Conservation (phyloP, 2,329 filamentous ascomycete species). For the Trichoderma guizhouense region DNA sequence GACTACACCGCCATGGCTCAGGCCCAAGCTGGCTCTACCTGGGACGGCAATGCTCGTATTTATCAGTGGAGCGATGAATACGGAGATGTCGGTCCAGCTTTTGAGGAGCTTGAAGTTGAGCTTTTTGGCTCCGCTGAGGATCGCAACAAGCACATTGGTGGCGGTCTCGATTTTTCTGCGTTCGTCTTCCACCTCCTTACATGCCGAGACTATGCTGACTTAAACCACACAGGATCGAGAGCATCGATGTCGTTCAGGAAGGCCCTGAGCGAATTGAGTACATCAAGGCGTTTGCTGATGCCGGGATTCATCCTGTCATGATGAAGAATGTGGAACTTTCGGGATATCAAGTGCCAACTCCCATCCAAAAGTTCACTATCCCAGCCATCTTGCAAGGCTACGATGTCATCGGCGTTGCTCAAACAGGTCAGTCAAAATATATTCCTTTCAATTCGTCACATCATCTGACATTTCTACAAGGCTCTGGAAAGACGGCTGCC, state of each 20-base stretch:
- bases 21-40: slow-evolving; percentile 30
- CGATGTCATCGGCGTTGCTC: slow-evolving; percentile 85
- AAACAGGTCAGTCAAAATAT: slow-evolving; percentile 65
- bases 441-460: not conserved
- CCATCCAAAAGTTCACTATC: slow-evolving; percentile 82
- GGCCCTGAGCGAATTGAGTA: slow-evolving; percentile 50
- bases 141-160: slow-evolving; percentile 48
- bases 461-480: slow-evolving; percentile 42
- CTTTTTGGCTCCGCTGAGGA: slow-evolving; percentile 65
- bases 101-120: slow-evolving; percentile 66
- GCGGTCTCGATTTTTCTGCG: slow-evolving; percentile 63
- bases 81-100: slow-evolving; percentile 76
- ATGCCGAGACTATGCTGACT: slow-evolving; percentile 24
- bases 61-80: slow-evolving; percentile 86
- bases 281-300: slow-evolving; percentile 62
- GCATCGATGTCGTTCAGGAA: slow-evolving; percentile 57
- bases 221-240: slow-evolving; percentile 43
- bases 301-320: slow-evolving; percentile 83
- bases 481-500: slow-evolving; percentile 93
- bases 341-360: slow-evolving; percentile 70
- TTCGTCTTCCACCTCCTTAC: slow-evolving; percentile 39
- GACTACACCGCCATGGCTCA: slow-evolving; percentile 42
- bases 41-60: slow-evolving; percentile 56
- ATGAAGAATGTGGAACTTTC: slow-evolving; percentile 71
- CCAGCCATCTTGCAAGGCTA: slow-evolving; percentile 72